These are phyloP conservation scores for Erucastrum elatum DNA, from an alignment of 345 rosid genomes.

Conservation along the genomic window DNA sequence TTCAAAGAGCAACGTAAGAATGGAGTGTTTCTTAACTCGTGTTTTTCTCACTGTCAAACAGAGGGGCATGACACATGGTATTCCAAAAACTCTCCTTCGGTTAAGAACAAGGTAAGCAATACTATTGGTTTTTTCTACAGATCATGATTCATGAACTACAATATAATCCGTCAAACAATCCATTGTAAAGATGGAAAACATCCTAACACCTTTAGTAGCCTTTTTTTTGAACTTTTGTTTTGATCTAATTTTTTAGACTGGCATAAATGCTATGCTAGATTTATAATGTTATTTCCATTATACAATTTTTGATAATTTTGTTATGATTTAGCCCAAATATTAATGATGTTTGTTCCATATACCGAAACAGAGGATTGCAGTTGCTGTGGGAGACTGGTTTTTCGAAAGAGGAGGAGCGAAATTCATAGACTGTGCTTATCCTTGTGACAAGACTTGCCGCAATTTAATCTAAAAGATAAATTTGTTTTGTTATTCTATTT, in stretches of 20 bases:
- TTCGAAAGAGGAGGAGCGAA: slow-evolving; percentile 65
- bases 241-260: not conserved
- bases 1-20: not conserved
- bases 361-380: slow-evolving; percentile 69
- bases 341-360: slow-evolving; percentile 5
- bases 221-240: not conserved
- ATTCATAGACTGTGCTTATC: slow-evolving; percentile 79
- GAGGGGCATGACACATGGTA: slow-evolving; percentile 36
- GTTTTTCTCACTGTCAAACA: not conserved
- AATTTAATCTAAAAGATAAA: slow-evolving; percentile 55
- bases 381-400: slow-evolving; percentile 95
- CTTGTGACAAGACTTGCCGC: slow-evolving; percentile 91
- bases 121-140: not conserved
- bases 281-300: not conserved
- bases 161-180: not conserved
- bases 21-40: not conserved
- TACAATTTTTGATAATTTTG: not conserved
- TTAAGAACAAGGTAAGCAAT: slow-evolving; percentile 36
- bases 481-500: not conserved
- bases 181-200: not conserved
- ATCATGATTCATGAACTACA: not conserved
- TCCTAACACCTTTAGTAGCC: not conserved
- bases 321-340: not conserved
- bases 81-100: slow-evolving; percentile 25
- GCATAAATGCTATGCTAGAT: not conserved